These are phyloP conservation scores for Ceriops zippeliana DNA, from an alignment of 345 rosid genomes.

Conservation along the genomic window DNA sequence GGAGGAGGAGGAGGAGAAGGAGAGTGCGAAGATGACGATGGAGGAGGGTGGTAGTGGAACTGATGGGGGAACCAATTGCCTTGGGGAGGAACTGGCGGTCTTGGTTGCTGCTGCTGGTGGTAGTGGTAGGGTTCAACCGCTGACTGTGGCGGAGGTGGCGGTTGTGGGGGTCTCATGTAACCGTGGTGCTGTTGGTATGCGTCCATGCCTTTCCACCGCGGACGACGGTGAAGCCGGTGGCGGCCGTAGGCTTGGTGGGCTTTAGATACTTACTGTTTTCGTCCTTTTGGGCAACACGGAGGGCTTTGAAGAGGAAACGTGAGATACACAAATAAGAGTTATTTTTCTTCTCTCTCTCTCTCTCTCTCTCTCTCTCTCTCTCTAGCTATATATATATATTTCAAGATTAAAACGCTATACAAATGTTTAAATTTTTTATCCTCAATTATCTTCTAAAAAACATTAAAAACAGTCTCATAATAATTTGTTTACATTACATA, in stretches of 20 bases:
- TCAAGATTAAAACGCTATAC: too few species aligned
- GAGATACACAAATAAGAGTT: too few species aligned
- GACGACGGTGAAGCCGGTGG: not conserved
- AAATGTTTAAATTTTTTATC: too few species aligned
- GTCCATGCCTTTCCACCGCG: not conserved
- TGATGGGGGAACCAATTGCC: constrained; percentile 52
- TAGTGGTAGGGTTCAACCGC: constrained; percentile 4
- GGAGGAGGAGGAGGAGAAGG: constrained; percentile 60
- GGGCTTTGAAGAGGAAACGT: too few species aligned
- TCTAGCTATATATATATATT: too few species aligned
- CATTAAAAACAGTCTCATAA: too few species aligned
- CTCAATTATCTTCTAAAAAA: too few species aligned
- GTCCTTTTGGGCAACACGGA: not conserved
- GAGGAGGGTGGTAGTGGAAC: constrained; percentile 47
- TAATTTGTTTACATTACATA: too few species aligned
- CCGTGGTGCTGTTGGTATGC: not conserved
- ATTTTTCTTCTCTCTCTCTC: too few species aligned
- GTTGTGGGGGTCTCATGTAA: constrained; percentile 1
- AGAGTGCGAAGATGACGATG: constrained; percentile 39
- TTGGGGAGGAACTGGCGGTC: constrained; percentile 39
- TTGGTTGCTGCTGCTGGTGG: constrained; percentile 13
- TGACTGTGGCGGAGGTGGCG: not conserved
- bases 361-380: too few species aligned
- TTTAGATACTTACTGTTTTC: not conserved
- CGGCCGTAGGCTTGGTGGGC: not conserved